Evolutionary conservation across 139 green algal genomes (phyloP).

Genomic region (Picochlorum sp.): DNA sequence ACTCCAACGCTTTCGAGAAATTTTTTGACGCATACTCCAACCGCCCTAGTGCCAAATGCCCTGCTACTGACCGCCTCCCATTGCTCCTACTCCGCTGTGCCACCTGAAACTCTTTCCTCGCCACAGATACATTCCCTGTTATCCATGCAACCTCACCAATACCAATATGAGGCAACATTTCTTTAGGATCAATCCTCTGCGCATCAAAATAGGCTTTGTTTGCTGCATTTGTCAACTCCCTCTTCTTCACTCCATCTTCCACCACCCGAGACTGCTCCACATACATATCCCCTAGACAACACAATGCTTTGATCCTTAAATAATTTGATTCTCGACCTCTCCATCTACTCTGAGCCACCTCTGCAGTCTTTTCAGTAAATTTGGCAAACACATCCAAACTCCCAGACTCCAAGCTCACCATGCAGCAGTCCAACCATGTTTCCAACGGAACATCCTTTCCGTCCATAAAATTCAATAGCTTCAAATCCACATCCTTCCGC

Average conservation of each 20-base stretch:
- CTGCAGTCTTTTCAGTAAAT: slow-evolving; percentile 27
- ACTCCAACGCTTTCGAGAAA: slow-evolving; percentile 42
- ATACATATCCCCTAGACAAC: slow-evolving; percentile 51
- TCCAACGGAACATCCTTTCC: slow-evolving; percentile 51
- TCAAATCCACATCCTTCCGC: neutral
- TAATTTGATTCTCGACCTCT: slow-evolving; percentile 35
- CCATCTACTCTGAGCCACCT: slow-evolving; percentile 26
- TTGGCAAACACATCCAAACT: slow-evolving; percentile 24
- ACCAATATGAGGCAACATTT: slow-evolving; percentile 60
- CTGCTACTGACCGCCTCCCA: slow-evolving; percentile 45
- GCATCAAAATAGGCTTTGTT: slow-evolving; percentile 30
- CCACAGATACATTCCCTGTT: neutral
- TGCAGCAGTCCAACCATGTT: slow-evolving; percentile 62
- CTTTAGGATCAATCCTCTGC: slow-evolving; percentile 22
- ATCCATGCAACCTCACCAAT: slow-evolving; percentile 34
- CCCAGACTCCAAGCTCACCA: slow-evolving; percentile 52
- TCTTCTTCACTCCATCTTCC: slow-evolving; percentile 15
- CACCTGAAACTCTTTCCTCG: slow-evolving; percentile 33
- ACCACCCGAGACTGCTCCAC: slow-evolving; percentile 31
- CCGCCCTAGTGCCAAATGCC: slow-evolving; percentile 47
- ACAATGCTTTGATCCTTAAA: slow-evolving; percentile 66
- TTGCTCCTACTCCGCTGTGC: slow-evolving; percentile 37
- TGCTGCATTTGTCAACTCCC: slow-evolving; percentile 27
- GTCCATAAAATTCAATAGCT: neutral
- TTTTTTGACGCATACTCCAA: slow-evolving; percentile 47